These are phyloP conservation scores for Asterophora parasitica DNA, from an alignment of 768 basidiomycete genomes.

Conservation along the genomic window DNA sequence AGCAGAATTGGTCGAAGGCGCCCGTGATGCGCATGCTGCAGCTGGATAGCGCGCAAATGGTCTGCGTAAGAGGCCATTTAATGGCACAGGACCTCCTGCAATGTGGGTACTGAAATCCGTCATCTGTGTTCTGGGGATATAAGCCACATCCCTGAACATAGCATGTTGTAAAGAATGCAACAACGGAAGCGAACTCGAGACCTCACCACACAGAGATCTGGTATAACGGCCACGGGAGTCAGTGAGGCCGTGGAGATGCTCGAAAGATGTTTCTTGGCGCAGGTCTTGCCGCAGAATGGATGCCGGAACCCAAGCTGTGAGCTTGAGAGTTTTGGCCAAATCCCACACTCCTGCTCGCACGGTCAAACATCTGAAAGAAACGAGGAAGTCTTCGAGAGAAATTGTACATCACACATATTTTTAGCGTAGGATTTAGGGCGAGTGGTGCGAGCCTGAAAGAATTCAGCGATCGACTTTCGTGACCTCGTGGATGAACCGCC, in stretches of 20 bases:
- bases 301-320: conserved; percentile 8
- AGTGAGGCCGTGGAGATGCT: neutral
- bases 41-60: conserved; percentile 2
- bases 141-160: conserved; percentile 12
- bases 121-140: conserved; percentile 5
- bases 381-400: neutral
- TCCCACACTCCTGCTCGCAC: conserved; percentile 9
- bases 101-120: conserved; percentile 10
- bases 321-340: conserved; percentile 6
- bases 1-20: conserved; percentile 11
- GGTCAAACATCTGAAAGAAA: neutral
- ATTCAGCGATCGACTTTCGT: neutral
- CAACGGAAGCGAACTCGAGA: neutral
- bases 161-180: neutral
- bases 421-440: neutral
- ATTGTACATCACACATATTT: neutral
- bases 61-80: conserved; percentile 1
- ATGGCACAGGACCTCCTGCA: conserved; percentile 14
- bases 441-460: neutral
- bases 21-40: conserved; percentile 5
- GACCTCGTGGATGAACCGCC: neutral
- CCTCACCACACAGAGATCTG: conserved; percentile 5
- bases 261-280: conserved; percentile 10
- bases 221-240: neutral
- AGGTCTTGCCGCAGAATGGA: conserved; percentile 15